Conservation (phyloP, 352 stramenopile genomes). For the Phytophthora nicotianae region DNA sequence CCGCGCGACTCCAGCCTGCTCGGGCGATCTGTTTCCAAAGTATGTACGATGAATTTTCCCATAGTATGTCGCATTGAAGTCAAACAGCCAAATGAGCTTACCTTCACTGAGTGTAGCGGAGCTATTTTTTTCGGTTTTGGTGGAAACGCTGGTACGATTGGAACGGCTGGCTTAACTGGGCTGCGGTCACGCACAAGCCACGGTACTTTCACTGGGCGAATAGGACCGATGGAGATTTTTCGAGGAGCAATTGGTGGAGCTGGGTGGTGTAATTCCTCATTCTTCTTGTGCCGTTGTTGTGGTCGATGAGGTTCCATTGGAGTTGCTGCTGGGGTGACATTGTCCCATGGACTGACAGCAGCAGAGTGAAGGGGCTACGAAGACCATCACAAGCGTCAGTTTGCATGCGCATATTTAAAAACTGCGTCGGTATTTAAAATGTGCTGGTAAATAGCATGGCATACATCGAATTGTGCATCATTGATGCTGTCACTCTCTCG, state of each 20-base stretch:
- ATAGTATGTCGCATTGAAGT: background rate
- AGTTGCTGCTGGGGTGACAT: constrained; percentile 22
- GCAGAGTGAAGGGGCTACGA: constrained; percentile 16
- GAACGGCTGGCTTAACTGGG: constrained; percentile 3
- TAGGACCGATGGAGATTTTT: constrained; percentile 27
- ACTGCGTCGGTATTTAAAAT: too few species aligned
- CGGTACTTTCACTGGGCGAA: constrained; percentile 32
- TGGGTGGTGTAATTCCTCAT: constrained; percentile 10
- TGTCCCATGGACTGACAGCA: constrained; percentile 31
- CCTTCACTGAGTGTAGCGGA: constrained; percentile 23
- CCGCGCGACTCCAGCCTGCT: constrained; percentile 12
- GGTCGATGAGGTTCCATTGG: constrained; percentile 19
- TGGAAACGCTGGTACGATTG: constrained; percentile 6
- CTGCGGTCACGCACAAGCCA: constrained; percentile 7
- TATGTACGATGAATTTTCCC: background rate
- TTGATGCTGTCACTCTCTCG: constrained; percentile 15
- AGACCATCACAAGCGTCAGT: background rate
- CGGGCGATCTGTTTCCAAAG: constrained; percentile 25
- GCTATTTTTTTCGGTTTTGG: constrained; percentile 3
- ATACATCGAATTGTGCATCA: constrained; percentile 21
- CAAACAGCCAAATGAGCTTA: background rate
- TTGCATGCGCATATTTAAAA: too few species aligned
- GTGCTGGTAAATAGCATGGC: too few species aligned
- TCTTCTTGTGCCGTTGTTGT: constrained; percentile 12
- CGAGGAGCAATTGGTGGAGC: constrained; percentile 10